These are phyloP conservation scores for Podaxis rugospora DNA, from an alignment of 768 basidiomycete genomes.

Conservation along the genomic window DNA sequence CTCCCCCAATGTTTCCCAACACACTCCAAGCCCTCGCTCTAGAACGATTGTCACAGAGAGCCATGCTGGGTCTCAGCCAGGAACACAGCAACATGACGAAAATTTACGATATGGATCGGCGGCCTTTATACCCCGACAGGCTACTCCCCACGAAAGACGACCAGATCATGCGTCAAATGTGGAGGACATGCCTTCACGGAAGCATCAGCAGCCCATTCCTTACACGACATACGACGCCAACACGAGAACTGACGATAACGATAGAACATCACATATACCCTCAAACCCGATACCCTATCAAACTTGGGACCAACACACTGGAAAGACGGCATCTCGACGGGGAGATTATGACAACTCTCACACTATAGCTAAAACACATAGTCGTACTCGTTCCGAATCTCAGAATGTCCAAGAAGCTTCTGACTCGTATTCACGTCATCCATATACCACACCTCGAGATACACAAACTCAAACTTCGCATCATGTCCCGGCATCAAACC, in stretches of 20 bases:
- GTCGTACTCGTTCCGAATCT: constrained; percentile 8
- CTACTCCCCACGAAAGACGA: background rate
- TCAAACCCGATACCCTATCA: background rate
- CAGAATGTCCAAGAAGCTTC: background rate
- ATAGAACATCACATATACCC: constrained; percentile 1
- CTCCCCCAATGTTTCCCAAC: constrained; percentile 5
- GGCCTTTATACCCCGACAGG: background rate
- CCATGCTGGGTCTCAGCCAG: background rate
- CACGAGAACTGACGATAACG: background rate
- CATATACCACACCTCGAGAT: background rate
- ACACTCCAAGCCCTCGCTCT: constrained; percentile 4
- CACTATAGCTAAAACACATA: background rate
- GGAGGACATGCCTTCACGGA: background rate
- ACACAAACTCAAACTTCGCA: constrained; percentile 1
- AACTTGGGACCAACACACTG: background rate
- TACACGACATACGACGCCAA: background rate
- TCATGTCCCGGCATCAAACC: background rate
- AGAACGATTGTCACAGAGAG: background rate
- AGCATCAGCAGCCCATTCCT: background rate
- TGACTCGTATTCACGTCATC: background rate
- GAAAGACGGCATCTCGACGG: background rate
- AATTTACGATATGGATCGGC: background rate
- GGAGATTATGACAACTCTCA: background rate
- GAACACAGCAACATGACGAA: background rate
- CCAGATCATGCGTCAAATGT: background rate